Conservation (phyloP, 148 eudicot species). For the Amaranthus cruentus region DNA sequence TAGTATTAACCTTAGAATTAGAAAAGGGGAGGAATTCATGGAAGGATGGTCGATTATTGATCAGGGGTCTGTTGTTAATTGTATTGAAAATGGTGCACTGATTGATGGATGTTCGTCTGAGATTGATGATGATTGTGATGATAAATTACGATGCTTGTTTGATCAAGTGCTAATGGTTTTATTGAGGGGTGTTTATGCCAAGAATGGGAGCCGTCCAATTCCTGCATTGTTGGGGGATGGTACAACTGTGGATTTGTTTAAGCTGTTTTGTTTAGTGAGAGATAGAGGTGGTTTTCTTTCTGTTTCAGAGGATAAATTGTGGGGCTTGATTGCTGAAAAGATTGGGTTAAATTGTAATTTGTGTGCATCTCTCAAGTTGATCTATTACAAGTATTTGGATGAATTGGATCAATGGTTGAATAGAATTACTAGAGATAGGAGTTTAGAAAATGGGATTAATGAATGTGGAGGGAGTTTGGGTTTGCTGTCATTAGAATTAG, state of each 20-base stretch:
- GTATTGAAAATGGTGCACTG: conserved; percentile 29
- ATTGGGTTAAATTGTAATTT: conserved; percentile 38
- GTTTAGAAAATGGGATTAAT: conserved; percentile 30
- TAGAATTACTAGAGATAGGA: conserved; percentile 31
- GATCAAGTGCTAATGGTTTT: conserved; percentile 54
- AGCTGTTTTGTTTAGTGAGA: conserved; percentile 68
- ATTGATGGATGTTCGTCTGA: conserved; percentile 20
- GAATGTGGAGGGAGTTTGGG: conserved; percentile 51
- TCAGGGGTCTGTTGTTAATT: conserved; percentile 30
- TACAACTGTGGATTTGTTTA: conserved; percentile 54
- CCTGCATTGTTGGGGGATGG: conserved; percentile 60
- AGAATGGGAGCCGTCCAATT: conserved; percentile 45
- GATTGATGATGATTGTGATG: conserved; percentile 38
- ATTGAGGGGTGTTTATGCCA: conserved; percentile 40
- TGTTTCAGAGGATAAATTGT: conserved; percentile 56
- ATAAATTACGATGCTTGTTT: conserved; percentile 51
- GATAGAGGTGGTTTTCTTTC: conserved; percentile 57
- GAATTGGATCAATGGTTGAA: conserved; percentile 66
- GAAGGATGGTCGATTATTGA: conserved; percentile 36
- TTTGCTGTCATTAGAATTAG: conserved; percentile 45
- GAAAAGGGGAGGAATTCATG: conserved; percentile 29
- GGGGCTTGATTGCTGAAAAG: conserved; percentile 63
- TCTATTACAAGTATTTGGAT: conserved; percentile 59
- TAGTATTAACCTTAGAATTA: not conserved
- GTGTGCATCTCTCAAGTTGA: conserved; percentile 43